Evolutionary conservation across 257 asterid species (phyloP).

Genomic region (Plantago major): DNA sequence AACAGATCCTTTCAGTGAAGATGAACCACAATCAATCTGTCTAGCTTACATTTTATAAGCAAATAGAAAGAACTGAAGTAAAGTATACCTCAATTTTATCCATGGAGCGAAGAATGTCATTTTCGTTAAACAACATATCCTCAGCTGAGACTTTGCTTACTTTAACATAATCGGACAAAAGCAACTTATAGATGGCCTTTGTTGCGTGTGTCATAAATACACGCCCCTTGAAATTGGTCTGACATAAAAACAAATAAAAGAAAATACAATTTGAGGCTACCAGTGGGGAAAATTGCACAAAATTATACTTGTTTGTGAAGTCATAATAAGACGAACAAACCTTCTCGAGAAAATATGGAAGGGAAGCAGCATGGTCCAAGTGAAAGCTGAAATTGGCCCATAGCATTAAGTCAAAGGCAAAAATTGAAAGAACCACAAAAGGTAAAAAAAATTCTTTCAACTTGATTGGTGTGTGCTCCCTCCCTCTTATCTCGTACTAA

Average conservation of each 20-base stretch:
- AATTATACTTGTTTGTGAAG: conserved; percentile 9
- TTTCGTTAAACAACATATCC: conserved; percentile 87
- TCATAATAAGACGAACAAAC: conserved; percentile 33
- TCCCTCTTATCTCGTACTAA: too few relatives aligned
- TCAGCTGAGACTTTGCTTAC: conserved; percentile 98
- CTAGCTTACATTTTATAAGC: not conserved
- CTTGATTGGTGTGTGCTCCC: too few relatives aligned
- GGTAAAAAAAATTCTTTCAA: too few relatives aligned
- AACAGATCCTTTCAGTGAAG: too few relatives aligned
- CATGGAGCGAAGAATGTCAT: conserved; percentile 79
- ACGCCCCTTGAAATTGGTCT: conserved; percentile 87
- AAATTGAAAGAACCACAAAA: not conserved
- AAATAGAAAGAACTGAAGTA: conserved; percentile 13
- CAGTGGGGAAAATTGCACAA: too few relatives aligned
- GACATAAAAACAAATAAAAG: conserved; percentile 25
- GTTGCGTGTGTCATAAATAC: conserved; percentile 99
- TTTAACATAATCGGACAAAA: conserved; percentile 87
- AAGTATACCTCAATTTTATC: conserved; percentile 81
- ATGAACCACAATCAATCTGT: too few relatives aligned
- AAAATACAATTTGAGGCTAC: too few relatives aligned
- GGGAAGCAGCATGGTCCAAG: conserved; percentile 99
- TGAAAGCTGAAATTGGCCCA: conserved; percentile 60
- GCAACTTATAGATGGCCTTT: conserved; percentile 89
- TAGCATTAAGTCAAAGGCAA: conserved; percentile 10
- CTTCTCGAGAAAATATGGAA: conserved; percentile 95